Base-by-base conservation (phyloP, 306 rosid species). In the Fragaria iinumae region DNA sequence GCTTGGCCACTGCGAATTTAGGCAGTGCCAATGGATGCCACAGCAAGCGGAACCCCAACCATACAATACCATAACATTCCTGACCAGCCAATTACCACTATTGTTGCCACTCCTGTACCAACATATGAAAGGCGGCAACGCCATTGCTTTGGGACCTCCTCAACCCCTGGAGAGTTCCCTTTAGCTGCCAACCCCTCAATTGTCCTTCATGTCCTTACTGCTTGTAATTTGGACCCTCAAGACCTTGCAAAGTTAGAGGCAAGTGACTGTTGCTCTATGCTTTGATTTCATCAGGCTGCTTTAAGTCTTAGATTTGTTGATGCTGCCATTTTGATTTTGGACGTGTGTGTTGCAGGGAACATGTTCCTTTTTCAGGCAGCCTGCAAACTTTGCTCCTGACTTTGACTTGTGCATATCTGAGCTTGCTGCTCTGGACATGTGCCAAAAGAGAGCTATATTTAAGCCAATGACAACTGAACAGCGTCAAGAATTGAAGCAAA, bases 1-100 rank as follows among this genome's bases (percentile, higher is more conserved):
- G 83, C 77, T 89, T 81, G 93, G 94, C 90, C 91, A 89, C 98
- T 94, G 98, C 91, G 44, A 84, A 79, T 39, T 48, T 71, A 48
- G 52, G 96, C 97, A 91, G 96, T 92, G 97, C 97, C 96, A 92
- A 94, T 95, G 97, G 98, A 95, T 57, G 97, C 96, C 82, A 87
- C 98, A 65, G 86, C 97, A 3, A 88, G 97, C 77, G 93, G 96
- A 84, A 90, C 93, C 86, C 92, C 95, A 53, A 78, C 93, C 34
- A 81, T 95, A 62, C 95, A 93, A 85, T 91, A 86, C 86, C 93
- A 85, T 87, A 90, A 87, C 90, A 90, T 93, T 74, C 84, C 93
- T 80, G 98, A 93, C 78, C 96, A 95, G 77, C 85, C 96, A 82
- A 83, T 90, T 76, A 83, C 90, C 76, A 80, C 95, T 59, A 92